Conservation (phyloP, 2,329 filamentous ascomycete genomes). For the Phaeoacremonium minimum region DNA sequence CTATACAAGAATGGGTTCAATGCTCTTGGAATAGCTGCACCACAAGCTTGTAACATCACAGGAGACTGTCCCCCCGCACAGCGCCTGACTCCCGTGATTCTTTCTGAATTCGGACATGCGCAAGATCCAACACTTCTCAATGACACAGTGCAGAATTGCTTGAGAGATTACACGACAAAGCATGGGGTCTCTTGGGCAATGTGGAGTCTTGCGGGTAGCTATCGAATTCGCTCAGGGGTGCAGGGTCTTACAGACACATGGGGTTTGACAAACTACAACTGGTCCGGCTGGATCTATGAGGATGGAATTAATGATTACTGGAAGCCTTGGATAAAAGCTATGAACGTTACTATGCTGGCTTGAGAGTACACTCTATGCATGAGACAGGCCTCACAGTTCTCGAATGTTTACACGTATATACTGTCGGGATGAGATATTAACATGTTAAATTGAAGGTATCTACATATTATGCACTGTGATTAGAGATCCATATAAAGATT, state of each 20-base stretch:
- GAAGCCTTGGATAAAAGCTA: constrained; percentile 43
- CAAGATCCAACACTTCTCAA: constrained; percentile 36
- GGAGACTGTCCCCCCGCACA: constrained; percentile 25
- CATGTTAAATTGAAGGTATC: too few relatives aligned
- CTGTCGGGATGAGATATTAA: too few relatives aligned
- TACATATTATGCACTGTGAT: too few relatives aligned
- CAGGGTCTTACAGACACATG: constrained; percentile 42
- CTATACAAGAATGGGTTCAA: constrained; percentile 48
- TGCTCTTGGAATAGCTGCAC: constrained; percentile 32
- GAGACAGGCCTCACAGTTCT: too few relatives aligned
- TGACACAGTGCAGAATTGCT: constrained; percentile 39
- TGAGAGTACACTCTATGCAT: too few relatives aligned
- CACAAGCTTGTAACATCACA: constrained; percentile 35
- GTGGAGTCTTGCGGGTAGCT: constrained; percentile 44
- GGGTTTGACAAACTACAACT: constrained; percentile 41
- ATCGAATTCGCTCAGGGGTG: constrained; percentile 36
- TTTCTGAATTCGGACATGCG: constrained; percentile 41
- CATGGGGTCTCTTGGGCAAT: constrained; percentile 43
- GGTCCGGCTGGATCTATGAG: constrained; percentile 39
- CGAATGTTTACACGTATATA: too few relatives aligned
- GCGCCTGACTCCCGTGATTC: constrained; percentile 40
- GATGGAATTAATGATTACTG: constrained; percentile 41
- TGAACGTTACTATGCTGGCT: constrained; percentile 21
- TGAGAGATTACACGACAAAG: constrained; percentile 37
- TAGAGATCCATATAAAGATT: too few relatives aligned